Evolutionary conservation across 768 basidiomycete genomes (phyloP).

Genomic region (Rhizopogon salebrosus): DNA sequence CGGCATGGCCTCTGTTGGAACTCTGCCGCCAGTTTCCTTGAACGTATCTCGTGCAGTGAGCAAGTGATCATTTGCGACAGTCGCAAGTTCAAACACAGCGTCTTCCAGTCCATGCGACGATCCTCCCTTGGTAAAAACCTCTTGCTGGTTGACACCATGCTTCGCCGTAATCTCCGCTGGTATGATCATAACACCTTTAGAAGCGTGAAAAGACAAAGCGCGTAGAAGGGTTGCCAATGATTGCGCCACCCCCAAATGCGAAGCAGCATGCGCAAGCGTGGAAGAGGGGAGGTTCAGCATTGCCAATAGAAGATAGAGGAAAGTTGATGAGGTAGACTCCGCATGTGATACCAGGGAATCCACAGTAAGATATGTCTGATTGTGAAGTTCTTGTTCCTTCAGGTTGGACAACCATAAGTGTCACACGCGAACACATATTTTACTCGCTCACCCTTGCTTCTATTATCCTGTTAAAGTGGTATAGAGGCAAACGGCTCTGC

Average conservation of each 20-base stretch:
- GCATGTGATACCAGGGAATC: slow-evolving; percentile 69
- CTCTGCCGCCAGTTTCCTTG: slow-evolving; percentile 44
- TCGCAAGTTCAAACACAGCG: slow-evolving; percentile 81
- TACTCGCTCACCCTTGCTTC: slow-evolving; percentile 66
- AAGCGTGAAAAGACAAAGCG: slow-evolving; percentile 72
- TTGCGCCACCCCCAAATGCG: slow-evolving; percentile 75
- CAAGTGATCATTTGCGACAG: slow-evolving; percentile 75
- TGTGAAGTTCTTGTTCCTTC: slow-evolving; percentile 64
- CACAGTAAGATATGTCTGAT: slow-evolving; percentile 58
- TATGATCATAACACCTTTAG: slow-evolving; percentile 65
- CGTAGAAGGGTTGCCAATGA: slow-evolving; percentile 69
- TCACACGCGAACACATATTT: background rate
- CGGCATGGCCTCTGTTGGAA: slow-evolving; percentile 58
- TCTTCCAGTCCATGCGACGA: slow-evolving; percentile 60
- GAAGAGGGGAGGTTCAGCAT: slow-evolving; percentile 54
- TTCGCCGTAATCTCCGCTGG: slow-evolving; percentile 79
- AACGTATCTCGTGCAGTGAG: slow-evolving; percentile 70
- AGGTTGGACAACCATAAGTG: slow-evolving; percentile 16
- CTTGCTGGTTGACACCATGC: slow-evolving; percentile 75
- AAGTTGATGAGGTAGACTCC: slow-evolving; percentile 75
- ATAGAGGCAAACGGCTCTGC: slow-evolving; percentile 49
- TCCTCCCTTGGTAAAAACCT: slow-evolving; percentile 57
- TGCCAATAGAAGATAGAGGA: slow-evolving; percentile 72
- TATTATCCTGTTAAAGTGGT: slow-evolving; percentile 78
- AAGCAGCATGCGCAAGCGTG: slow-evolving; percentile 68